A percentile compares a stretch with the other conserved stretches of the same genome.
Evolutionary conservation across 2,329 filamentous ascomycete species (phyloP).

Genomic region (Leptoxyphium fumago): DNA sequence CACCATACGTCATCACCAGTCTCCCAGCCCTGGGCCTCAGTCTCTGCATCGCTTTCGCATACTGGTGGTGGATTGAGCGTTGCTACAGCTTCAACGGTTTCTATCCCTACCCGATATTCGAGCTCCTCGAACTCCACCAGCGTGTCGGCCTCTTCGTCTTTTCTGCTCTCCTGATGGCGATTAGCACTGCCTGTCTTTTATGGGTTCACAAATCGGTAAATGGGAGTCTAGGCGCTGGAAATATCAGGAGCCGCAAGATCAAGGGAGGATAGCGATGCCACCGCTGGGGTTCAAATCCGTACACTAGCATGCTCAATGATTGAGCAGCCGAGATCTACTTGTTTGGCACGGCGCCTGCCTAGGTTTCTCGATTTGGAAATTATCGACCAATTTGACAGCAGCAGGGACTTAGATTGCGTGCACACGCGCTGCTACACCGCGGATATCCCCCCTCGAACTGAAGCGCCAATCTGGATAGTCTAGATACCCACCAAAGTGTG

Average conservation of each 20-base stretch:
- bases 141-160: conserved; percentile 51
- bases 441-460: no score
- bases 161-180: conserved; percentile 52
- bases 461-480: no score
- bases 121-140: conserved; percentile 47
- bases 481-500: no score
- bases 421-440: no score
- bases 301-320: no score
- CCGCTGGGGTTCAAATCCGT: no score
- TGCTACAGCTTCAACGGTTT: conserved; percentile 55
- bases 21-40: conserved; percentile 46
- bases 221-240: conserved; percentile 23
- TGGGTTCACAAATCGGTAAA: conserved; percentile 55
- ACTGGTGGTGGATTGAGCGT: conserved; percentile 66
- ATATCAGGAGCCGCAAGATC: conserved; percentile 11
- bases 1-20: conserved; percentile 53
- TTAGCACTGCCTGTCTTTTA: conserved; percentile 53
- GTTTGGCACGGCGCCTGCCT: no score
- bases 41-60: conserved; percentile 45
- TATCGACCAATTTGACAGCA: no score
- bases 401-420: no score
- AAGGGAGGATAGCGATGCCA: conserved; percentile 10
- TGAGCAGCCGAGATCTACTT: no score
- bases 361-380: no score
- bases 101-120: conserved; percentile 81